Evolutionary conservation across 306 rosid species (phyloP), one percentile per base, ranked within the genome.

Genomic region (Casuarina equisetifolia): DNA sequence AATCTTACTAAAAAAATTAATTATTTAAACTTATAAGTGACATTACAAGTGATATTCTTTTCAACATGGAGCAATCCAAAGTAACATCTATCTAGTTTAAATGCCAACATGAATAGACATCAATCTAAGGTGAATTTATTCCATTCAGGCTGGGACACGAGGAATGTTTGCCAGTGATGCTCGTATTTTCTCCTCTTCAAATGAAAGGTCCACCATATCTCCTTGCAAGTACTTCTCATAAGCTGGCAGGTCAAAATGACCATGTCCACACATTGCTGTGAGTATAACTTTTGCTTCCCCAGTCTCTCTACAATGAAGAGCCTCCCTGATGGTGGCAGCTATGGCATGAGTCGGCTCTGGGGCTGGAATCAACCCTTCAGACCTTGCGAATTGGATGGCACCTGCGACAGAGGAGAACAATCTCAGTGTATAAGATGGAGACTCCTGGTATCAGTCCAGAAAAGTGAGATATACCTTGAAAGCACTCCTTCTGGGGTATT

Each of bases 241-340:
- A 76, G 97, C 85, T 64, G 97, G 78, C 43, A 94, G 74, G 69
- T 92, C 98, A 76, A 94, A 94, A 85, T 94, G 97, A 36, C 97
- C 98, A 81, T 94, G 98, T 72, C 97, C 98, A 75, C 98, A 89
- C 97, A 94, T 89, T 71, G 97, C 98, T 51, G 95, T 92, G 76
- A 94, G 89, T 82, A 94, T 92, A 70, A 94, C 97, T 85, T 92
- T 94, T 16, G 92, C 87, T 81, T 94, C 97, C 70, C 97, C 97
- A 0, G 85, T 86, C 66, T 92, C 95, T 78, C 74, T 87, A 67
- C 98, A 94, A 10, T 70, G 85, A 63, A 90, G 77, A 62, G 98
- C 97, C 85, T 94, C 98, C 74, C 95, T 87, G 39, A 94, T 92
- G 39, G 97, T 90, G 50, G 97, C 97, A 73, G 97, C 97, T 69